Base-by-base conservation (phyloP, 768 basidiomycete genomes). In the Rubroboletus satanas region DNA sequence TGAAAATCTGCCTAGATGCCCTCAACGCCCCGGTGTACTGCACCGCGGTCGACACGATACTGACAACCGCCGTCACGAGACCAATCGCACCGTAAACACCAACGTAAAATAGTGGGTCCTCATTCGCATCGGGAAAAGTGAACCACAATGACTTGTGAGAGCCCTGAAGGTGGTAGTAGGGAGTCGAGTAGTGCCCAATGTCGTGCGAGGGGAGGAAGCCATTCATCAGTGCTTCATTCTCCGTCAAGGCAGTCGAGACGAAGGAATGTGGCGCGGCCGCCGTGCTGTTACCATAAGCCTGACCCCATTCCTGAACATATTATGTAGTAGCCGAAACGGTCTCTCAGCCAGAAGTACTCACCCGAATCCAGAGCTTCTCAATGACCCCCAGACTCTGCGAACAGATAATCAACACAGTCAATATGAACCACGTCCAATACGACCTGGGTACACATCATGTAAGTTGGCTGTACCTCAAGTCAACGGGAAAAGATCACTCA, bases 71-170 rank as follows among this genome's bases (percentile, higher is more conserved):
- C 35, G 75, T 75, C 14, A 63, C 62, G 7, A 86, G 55, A 1
- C 84, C 82, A 56, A 91, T 84, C 0, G 74, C 74, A 0, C 83
- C 83, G 59, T 87, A 90, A 21, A 89, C 66, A 0, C 79, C 79
- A 41, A 91, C 77, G 56, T 88, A 91, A 72, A 88, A 90, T 59
- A 88, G 64, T 0, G 89, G 89, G 37, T 84, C 78, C 18, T 80
- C 74, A 14, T 77, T 68, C 0, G 83, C 86, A 33, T 72, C 74
- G 0, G 85, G 85, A 65, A 71, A 29, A 1, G 63, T 48, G 64
- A 65, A 53, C 70, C 56, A 49, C 17, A 58, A 31, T 1, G 54
- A 0, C 29, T 59, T 54, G 0, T 62, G 37, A 31, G 51, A 7
- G 3, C 52, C 42, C 23, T 51, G 62, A n/a, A 61, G 14, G 37